phyloP scores from a whole-genome alignment of 208 protist species.

The Herpetomonas samuelpessoai region DNA sequence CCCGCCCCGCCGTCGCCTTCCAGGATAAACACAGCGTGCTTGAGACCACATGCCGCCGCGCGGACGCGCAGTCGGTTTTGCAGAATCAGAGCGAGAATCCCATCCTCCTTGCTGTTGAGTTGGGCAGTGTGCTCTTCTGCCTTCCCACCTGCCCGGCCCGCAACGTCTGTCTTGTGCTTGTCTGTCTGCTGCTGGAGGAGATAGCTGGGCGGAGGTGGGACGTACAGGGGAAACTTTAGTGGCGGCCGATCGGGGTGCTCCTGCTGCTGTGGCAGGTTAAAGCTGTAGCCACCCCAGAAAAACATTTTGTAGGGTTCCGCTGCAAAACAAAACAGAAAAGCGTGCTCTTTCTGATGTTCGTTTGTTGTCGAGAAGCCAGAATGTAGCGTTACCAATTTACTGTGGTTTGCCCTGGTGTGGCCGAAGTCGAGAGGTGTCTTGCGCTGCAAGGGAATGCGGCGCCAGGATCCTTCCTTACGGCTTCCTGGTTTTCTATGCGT shows the following conservation, averaged over 20 bases:
- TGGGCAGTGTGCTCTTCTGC: no score
- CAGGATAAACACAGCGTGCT: slow-evolving; percentile 43
- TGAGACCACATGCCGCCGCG: slow-evolving; percentile 41
- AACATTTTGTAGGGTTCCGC: slow-evolving; percentile 42
- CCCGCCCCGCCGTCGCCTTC: neutral
- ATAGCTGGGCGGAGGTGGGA: slow-evolving; percentile 39
- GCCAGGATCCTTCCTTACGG: no score
- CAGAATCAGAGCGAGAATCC: slow-evolving; percentile 6
- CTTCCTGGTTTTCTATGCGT: no score
- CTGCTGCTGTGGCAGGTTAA: slow-evolving; percentile 45
- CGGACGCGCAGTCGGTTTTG: slow-evolving; percentile 32
- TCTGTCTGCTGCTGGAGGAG: neutral
- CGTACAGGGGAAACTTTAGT: slow-evolving; percentile 65
- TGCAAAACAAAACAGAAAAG: neutral
- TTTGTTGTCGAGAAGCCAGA: no score
- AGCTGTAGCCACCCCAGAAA: slow-evolving; percentile 87
- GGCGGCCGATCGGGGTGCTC: slow-evolving; percentile 40
- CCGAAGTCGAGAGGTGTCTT: no score
- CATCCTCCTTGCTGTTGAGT: slow-evolving; percentile 14
- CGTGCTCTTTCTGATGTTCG: slow-evolving; percentile 4
- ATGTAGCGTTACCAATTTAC: no score
- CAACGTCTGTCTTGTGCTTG: neutral
- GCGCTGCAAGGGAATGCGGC: no score
- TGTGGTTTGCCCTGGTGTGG: no score
- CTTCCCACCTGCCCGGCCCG: no score